Percentiles rank a stretch among this genome's conserved stretches.
Conservation (phyloP, 31 red algal species). For the Porphyra umbilicalis region DNA sequence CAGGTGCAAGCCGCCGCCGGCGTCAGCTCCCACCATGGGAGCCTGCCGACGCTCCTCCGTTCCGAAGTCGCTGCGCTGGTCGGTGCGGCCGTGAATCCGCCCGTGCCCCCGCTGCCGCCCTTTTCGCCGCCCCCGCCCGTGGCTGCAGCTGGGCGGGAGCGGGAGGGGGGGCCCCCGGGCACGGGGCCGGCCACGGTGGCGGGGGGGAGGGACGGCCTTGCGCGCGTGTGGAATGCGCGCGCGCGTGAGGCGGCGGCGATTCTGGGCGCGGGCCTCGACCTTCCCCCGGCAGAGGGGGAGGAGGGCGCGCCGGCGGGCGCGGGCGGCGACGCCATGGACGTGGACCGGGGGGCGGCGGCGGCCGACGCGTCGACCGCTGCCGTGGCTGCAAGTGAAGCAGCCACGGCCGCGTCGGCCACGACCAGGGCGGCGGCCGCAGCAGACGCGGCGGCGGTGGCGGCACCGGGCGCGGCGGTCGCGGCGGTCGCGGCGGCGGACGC, state of each 20-base stretch:
- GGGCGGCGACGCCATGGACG: neutral
- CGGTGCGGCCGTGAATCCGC: neutral
- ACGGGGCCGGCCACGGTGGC: neutral
- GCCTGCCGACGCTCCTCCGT: slow-evolving; percentile 32
- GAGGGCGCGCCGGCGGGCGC: neutral
- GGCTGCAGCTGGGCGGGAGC: neutral
- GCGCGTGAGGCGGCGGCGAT: neutral
- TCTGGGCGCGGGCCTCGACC: neutral
- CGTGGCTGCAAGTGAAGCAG: too few relatives aligned
- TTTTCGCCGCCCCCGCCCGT: neutral
- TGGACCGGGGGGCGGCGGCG: neutral
- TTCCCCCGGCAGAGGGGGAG: neutral
- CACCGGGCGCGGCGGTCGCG: neutral
- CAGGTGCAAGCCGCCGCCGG: slow-evolving; percentile 17
- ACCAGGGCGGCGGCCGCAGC: too few relatives aligned
- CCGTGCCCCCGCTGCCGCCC: neutral
- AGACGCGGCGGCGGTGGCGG: neutral
- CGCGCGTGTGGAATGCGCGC: neutral
- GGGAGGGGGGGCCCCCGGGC: neutral
- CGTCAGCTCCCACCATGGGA: slow-evolving; percentile 33
- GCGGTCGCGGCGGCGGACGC: neutral
- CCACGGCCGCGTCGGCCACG: neutral
- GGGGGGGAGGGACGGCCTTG: neutral
- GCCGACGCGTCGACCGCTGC: neutral
- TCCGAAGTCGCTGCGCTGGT: slow-evolving; percentile 27